These are phyloP conservation scores for Sanghuangporus sanghuang DNA, from an alignment of 1,284 basidiomycete species.

Conservation along the genomic window DNA sequence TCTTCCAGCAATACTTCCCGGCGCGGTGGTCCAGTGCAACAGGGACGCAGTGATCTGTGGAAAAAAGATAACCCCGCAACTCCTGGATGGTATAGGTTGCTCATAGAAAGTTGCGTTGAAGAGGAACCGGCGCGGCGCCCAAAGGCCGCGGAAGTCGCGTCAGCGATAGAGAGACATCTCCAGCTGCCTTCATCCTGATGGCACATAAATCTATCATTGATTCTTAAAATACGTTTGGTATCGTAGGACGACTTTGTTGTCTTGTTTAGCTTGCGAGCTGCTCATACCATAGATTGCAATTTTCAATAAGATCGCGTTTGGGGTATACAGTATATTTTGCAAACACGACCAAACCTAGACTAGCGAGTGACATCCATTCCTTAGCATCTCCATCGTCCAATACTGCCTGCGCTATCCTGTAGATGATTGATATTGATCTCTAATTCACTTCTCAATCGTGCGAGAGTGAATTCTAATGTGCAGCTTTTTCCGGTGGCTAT, in stretches of 20 bases:
- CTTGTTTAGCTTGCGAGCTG: neutral
- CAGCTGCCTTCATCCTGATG: neutral
- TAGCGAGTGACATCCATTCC: neutral
- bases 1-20: neutral
- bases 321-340: too few species aligned
- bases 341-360: too few species aligned
- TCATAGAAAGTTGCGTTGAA: conserved; percentile 8
- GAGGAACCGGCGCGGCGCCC: conserved; percentile 6
- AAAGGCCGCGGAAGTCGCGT: conserved; percentile 3
- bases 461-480: neutral
- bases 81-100: conserved; percentile 4
- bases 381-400: neutral
- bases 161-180: neutral
- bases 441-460: neutral
- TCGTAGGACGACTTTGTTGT: neutral
- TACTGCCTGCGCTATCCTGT: neutral
- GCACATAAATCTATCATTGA: neutral
- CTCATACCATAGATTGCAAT: neutral
- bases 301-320: too few species aligned
- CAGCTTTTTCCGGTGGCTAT: neutral
- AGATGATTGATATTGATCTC: neutral
- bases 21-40: neutral
- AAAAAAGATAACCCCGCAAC: neutral
- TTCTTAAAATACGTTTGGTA: neutral
- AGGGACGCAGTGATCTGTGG: neutral